Evolutionary conservation across 768 basidiomycete species (phyloP), one percentile per base, ranked within the genome.

Genomic region (Tephrocybe sp.): DNA sequence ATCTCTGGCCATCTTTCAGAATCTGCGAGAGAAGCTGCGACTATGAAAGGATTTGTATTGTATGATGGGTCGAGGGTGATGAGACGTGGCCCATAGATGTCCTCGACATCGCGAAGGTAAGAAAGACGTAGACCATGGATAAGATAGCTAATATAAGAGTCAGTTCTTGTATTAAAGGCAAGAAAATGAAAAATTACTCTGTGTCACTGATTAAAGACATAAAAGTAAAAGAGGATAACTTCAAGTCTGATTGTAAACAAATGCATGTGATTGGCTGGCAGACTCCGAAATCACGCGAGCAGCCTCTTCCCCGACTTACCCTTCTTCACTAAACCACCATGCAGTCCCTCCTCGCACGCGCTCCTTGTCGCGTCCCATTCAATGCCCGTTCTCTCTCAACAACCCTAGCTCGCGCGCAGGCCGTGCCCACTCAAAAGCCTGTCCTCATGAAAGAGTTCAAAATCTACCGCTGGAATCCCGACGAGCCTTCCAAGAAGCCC

Each of bases 381-480:
- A 26, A 23, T 12, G 36, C 48, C 10, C 57, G 62, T 44, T 45
- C 32, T 10, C 32, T 63, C 23, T 60, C 58, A 3, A 59, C 62
- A 4, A 49, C 60, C 1, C 5, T 51, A 3, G 36, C 51, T 4
- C 52, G 53, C 14, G 14, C 45, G 2, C 76, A 76, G 63, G 75
- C 75, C 1, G 77, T 80, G 2, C 82, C 85, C 0, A 67, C 71
- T 1, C 74, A 85, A 72, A 89, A 89, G 67, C 82, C 84, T 0
- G 80, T 81, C 14, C 65, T 88, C 59, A 75, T 86, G 62, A 98
- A 98, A 75, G 88, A 94, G 70, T 98, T 99, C 79, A 91, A 95
- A 79, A 94, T 99, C 58, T 99, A 99, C 75, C 90, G 97, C 68
- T 99, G 97, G 95, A 95, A 98, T 72, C 97, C 97, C 20, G 97